Evolutionary conservation across 179 eudicot genomes (phyloP).

Genomic region (Beta macrorhiza): DNA sequence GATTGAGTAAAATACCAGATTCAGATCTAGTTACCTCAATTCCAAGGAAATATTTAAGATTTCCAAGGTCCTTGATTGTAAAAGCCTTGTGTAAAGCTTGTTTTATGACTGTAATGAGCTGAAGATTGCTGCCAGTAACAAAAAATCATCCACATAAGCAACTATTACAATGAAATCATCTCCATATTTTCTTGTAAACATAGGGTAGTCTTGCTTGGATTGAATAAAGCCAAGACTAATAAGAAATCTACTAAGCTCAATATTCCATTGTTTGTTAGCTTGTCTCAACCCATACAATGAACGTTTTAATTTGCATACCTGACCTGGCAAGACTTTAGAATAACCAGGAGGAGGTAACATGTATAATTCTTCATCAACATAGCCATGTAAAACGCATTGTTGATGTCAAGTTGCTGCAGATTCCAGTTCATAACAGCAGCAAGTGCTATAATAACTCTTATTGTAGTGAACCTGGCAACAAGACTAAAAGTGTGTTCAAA

Average conservation of each 20-base stretch:
- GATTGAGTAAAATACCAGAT: neutral
- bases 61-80: neutral
- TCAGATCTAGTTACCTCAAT: too few relatives aligned
- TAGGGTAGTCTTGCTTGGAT: neutral
- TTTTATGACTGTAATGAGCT: too few relatives aligned
- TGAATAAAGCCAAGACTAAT: neutral
- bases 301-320: neutral
- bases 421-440: neutral
- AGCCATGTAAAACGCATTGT: neutral
- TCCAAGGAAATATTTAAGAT: too few relatives aligned
- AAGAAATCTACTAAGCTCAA: neutral
- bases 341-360: neutral
- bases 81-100: neutral
- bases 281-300: neutral
- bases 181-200: neutral
- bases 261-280: too few relatives aligned
- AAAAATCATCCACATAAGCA: slow-evolving; percentile 5
- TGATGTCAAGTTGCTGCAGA: neutral
- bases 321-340: neutral
- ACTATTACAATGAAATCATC: neutral
- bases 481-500: neutral
- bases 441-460: neutral
- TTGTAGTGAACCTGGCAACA: neutral
- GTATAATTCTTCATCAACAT: too few relatives aligned
- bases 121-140: neutral